Conservation (phyloP, 768 basidiomycete genomes). For the Serendipita sp. region DNA sequence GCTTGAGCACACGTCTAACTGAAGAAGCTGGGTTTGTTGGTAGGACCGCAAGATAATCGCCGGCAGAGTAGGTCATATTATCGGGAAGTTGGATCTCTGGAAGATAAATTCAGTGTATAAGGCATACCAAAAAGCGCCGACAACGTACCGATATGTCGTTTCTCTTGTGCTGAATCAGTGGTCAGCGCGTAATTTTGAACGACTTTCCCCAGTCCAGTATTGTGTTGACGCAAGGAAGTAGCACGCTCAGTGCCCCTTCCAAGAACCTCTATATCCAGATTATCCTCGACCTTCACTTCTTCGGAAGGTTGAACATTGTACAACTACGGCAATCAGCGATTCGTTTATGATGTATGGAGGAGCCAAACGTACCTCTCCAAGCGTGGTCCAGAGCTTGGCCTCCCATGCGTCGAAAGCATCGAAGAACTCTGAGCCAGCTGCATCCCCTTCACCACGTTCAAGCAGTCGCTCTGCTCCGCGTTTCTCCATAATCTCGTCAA, state of each 20-base stretch:
- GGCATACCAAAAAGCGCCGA: no score
- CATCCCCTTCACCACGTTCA: slow-evolving; percentile 27
- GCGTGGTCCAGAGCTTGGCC: slow-evolving; percentile 22
- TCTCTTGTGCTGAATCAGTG: slow-evolving; percentile 22
- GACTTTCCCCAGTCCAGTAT: slow-evolving; percentile 24
- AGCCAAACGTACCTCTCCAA: slow-evolving; percentile 19
- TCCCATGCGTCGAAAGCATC: slow-evolving; percentile 30
- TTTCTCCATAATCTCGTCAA: slow-evolving; percentile 22
- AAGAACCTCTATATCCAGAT: background rate
- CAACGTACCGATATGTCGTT: slow-evolving; percentile 26
- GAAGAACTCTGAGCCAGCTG: slow-evolving; percentile 26
- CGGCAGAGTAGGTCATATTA: slow-evolving; percentile 23
- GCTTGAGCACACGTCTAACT: slow-evolving; percentile 23
- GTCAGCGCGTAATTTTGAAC: slow-evolving; percentile 26
- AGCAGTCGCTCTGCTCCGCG: slow-evolving; percentile 24
- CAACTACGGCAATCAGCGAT: slow-evolving; percentile 4
- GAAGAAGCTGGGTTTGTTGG: slow-evolving; percentile 26
- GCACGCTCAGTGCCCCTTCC: slow-evolving; percentile 19
- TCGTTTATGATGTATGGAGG: slow-evolving; percentile 14
- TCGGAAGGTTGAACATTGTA: slow-evolving; percentile 4
- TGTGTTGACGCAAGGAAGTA: slow-evolving; percentile 21
- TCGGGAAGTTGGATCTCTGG: slow-evolving; percentile 27
- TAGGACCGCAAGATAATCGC: slow-evolving; percentile 32
- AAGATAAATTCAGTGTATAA: background rate
- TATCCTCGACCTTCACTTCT: background rate